Percentiles rank a stretch among this genome's conserved stretches.
These are phyloP conservation scores for Pichia rugopelliculosa DNA, from an alignment of 805 yeast genomes.

Conservation along the genomic window DNA sequence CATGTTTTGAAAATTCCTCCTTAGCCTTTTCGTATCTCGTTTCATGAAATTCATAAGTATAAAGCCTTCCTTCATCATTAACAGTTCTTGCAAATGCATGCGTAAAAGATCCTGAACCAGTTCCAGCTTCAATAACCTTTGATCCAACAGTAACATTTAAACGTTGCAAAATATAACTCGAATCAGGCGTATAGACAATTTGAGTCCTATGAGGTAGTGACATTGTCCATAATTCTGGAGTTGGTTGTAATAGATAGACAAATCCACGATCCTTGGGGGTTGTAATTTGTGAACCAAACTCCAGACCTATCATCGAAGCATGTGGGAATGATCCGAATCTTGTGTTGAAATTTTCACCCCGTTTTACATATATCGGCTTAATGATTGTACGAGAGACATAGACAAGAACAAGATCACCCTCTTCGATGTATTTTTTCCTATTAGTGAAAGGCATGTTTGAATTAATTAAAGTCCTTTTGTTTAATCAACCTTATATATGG, in stretches of 20 bases:
- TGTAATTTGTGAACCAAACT: constrained; percentile 80
- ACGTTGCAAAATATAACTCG: constrained; percentile 82
- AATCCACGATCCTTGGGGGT: constrained; percentile 69
- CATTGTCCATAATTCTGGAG: constrained; percentile 94
- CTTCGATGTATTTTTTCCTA: constrained; percentile 63
- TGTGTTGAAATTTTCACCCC: constrained; percentile 65
- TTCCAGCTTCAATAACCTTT: constrained; percentile 90
- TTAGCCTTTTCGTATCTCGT: constrained; percentile 74
- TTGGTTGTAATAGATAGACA: constrained; percentile 80
- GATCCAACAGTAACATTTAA: constrained; percentile 67
- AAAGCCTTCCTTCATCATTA: constrained; percentile 52
- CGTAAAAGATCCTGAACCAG: constrained; percentile 94
- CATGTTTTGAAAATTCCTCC: constrained; percentile 69
- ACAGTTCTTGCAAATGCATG: constrained; percentile 86
- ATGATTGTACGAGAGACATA: constrained; percentile 77
- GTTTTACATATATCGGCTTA: constrained; percentile 60
- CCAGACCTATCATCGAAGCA: constrained; percentile 67
- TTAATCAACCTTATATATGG: no score
- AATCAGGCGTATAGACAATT: constrained; percentile 93
- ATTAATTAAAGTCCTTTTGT: background rate
- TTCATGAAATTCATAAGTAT: constrained; percentile 87
- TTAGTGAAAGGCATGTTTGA: constrained; percentile 24
- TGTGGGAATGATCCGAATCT: constrained; percentile 90
- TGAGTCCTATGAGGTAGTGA: constrained; percentile 96
- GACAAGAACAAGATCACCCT: constrained; percentile 80